Conservation (phyloP, 352 stramenopile genomes). For the Thalassiosira hispida region DNA sequence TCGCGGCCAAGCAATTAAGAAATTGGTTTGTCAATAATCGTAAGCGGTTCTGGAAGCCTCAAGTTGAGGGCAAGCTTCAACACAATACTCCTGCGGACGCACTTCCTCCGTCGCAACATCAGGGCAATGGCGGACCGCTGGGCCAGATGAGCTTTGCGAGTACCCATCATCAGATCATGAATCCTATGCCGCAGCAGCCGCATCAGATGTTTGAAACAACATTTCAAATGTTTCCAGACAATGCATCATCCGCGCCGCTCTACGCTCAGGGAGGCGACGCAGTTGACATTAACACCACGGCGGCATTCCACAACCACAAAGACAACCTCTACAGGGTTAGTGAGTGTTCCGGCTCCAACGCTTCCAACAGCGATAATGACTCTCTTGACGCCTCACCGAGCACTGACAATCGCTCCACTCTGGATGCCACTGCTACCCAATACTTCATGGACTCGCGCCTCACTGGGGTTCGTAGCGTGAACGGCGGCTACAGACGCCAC, state of each 20-base stretch:
- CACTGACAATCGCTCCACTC: too few relatives aligned
- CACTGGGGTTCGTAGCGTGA: not conserved
- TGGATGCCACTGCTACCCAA: not conserved
- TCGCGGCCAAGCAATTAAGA: slow-evolving; percentile 84
- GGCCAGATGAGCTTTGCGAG: not conserved
- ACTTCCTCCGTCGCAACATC: not conserved
- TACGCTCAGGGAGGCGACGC: not conserved
- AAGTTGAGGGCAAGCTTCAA: slow-evolving; percentile 65
- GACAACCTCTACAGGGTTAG: slow-evolving; percentile 35
- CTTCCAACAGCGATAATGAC: slow-evolving; percentile 30
- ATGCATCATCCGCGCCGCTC: not conserved
- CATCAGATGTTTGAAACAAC: not conserved
- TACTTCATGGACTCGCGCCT: too few relatives aligned
- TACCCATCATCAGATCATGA: slow-evolving; percentile 6
- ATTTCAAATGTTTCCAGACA: not conserved
- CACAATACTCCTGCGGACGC: not conserved
- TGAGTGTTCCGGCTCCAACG: slow-evolving; percentile 32
- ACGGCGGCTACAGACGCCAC: slow-evolving; percentile 17
- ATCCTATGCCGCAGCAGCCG: slow-evolving; percentile 21
- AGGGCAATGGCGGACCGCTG: not conserved
- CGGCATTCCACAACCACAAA: not conserved
- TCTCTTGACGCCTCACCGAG: slow-evolving; percentile 5
- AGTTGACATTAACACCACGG: not conserved
- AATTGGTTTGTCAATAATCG: slow-evolving; percentile 88
- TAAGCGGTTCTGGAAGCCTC: slow-evolving; percentile 81